Percentiles rank a stretch among this genome's conserved stretches.
Evolutionary conservation across 164 flowering plant genomes (phyloP).

Genomic region (Macadamia integrifolia): DNA sequence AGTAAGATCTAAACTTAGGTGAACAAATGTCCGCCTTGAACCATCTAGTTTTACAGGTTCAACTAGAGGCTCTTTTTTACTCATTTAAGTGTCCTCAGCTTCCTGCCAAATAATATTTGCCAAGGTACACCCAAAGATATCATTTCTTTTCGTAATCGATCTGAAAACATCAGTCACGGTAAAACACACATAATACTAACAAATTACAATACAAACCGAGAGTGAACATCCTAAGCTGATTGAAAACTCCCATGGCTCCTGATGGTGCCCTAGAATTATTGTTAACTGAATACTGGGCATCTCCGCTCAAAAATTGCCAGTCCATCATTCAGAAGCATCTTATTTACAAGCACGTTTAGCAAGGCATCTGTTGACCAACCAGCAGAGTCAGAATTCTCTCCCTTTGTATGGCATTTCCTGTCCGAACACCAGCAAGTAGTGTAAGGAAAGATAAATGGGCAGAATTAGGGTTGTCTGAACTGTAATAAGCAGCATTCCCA

Average conservation of each 20-base stretch:
- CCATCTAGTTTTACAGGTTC: too few species aligned
- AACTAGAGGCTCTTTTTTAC: too few species aligned
- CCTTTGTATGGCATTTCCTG: constrained; percentile 71
- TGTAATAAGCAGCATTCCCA: not conserved
- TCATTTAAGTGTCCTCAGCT: not conserved
- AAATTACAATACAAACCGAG: not conserved
- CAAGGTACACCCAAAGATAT: not conserved
- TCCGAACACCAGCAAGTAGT: not conserved
- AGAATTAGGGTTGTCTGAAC: too few species aligned
- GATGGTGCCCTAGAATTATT: not conserved
- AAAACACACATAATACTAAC: not conserved
- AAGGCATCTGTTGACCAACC: not conserved
- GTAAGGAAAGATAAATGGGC: not conserved
- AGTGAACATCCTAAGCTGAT: not conserved
- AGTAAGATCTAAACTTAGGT: too few species aligned
- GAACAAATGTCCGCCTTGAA: too few species aligned
- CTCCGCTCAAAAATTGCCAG: not conserved
- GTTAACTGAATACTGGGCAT: not conserved
- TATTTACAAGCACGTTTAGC: constrained; percentile 1
- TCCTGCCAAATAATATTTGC: not conserved
- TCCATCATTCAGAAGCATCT: not conserved
- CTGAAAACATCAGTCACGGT: not conserved
- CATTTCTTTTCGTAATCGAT: not conserved
- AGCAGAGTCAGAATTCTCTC: constrained; percentile 31
- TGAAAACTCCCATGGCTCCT: not conserved